Conservation (phyloP, 2,329 filamentous ascomycete species). For the Lachnellula occidentalis region DNA sequence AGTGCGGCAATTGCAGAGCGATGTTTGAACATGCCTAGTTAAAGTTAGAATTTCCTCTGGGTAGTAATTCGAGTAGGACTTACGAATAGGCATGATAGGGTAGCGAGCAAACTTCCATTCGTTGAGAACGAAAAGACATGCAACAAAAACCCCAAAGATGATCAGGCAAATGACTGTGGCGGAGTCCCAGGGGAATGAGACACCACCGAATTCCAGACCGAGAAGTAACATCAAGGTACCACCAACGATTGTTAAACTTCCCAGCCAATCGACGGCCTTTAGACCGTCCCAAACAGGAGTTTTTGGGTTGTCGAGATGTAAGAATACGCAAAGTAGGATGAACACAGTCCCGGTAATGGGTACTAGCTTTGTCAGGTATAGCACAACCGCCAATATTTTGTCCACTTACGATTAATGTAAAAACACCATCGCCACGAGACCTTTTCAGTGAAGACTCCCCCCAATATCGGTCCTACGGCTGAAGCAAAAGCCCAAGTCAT, state of each 20-base stretch:
- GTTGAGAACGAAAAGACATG: conserved; percentile 58
- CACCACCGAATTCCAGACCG: conserved; percentile 78
- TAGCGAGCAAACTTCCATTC: conserved; percentile 71
- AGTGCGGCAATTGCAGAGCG: conserved; percentile 63
- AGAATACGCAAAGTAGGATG: conserved; percentile 52
- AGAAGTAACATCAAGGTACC: conserved; percentile 82
- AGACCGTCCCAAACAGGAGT: conserved; percentile 58
- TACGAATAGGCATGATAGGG: conserved; percentile 68
- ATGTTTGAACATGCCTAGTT: conserved; percentile 63
- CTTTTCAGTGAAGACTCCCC: conserved; percentile 59
- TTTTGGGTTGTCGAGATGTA: conserved; percentile 61
- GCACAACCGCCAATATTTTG: neutral
- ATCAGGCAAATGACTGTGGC: conserved; percentile 36
- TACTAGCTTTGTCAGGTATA: conserved; percentile 8
- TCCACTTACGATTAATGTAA: conserved; percentile 9
- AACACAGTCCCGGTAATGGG: conserved; percentile 33
- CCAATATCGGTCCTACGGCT: conserved; percentile 59
- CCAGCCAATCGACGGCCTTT: conserved; percentile 55
- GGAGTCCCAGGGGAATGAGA: conserved; percentile 54
- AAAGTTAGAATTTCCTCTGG: conserved; percentile 53
- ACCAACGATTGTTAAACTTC: conserved; percentile 56
- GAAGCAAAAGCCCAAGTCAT: conserved; percentile 55
- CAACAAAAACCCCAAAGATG: conserved; percentile 57
- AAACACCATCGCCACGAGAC: conserved; percentile 56
- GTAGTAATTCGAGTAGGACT: neutral